Evolutionary conservation across 1,284 basidiomycete genomes (phyloP).

Genomic region (Sparassis latifolia): DNA sequence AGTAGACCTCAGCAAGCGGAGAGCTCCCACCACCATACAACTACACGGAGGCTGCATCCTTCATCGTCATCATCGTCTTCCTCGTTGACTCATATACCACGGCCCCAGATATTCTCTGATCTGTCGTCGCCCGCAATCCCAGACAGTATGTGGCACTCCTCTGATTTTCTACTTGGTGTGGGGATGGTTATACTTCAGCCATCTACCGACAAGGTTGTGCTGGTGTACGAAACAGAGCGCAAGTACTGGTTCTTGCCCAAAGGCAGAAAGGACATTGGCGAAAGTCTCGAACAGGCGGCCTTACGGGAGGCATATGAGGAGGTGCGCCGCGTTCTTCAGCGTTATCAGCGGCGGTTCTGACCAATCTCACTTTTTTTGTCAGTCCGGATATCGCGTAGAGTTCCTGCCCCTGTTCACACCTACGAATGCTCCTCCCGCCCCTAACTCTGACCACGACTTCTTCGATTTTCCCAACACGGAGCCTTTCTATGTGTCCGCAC

Average conservation of each 20-base stretch:
- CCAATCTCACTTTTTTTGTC: background rate
- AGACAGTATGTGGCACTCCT: constrained; percentile 36
- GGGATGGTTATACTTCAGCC: constrained; percentile 58
- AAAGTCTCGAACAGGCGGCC: constrained; percentile 49
- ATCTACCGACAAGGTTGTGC: constrained; percentile 30
- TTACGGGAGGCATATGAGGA: constrained; percentile 62
- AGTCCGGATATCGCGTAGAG: constrained; percentile 49
- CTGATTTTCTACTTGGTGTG: constrained; percentile 49
- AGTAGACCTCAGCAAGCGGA: no score
- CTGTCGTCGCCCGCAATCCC: constrained; percentile 27
- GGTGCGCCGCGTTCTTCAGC: constrained; percentile 28
- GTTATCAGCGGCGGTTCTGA: background rate
- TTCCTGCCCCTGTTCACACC: constrained; percentile 40
- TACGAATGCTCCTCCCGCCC: constrained; percentile 34
- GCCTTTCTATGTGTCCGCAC: constrained; percentile 38
- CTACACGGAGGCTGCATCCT: no score
- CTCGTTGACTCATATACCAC: no score
- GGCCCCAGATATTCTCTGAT: constrained; percentile 9
- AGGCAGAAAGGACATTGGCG: constrained; percentile 58
- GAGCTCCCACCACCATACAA: no score
- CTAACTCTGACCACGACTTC: constrained; percentile 10
- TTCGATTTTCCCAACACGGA: constrained; percentile 31
- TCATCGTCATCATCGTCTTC: no score
- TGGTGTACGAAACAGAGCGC: constrained; percentile 35
- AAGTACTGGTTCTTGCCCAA: constrained; percentile 50